Conservation (phyloP, 495 filamentous ascomycete species). For the Talaromyces adpressus region DNA sequence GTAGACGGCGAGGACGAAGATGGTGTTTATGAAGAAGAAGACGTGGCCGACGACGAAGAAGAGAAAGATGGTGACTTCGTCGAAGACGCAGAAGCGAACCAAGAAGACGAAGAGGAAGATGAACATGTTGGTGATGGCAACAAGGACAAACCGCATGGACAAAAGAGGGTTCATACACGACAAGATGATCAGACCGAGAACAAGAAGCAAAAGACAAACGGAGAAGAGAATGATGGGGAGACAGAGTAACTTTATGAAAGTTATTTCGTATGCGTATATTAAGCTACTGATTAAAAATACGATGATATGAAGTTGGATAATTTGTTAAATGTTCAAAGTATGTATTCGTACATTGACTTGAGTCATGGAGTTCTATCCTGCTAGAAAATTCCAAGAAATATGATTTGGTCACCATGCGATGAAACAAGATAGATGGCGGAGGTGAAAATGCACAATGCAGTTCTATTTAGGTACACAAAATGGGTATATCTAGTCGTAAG, state of each 20-base stretch:
- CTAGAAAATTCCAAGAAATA: background rate
- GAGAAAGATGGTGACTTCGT: background rate
- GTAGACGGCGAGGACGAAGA: background rate
- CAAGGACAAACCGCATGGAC: background rate
- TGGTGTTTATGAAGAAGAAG: background rate
- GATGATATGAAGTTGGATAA: background rate
- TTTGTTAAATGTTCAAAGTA: background rate
- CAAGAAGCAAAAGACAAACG: conserved; percentile 1
- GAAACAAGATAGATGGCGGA: background rate
- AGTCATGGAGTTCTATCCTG: background rate
- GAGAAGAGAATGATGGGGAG: background rate
- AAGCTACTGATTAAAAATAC: background rate
- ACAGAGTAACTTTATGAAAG: background rate
- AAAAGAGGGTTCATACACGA: background rate
- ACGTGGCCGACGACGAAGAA: background rate
- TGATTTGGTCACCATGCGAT: background rate
- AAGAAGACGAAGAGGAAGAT: background rate
- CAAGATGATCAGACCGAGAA: background rate
- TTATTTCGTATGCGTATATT: background rate
- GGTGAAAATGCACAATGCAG: conserved; percentile 2
- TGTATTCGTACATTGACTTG: background rate
- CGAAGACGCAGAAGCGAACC: background rate
- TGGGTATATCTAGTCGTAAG: conserved; percentile 7
- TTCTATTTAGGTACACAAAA: conserved; percentile 6
- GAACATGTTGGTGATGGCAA: background rate